phyloP scores from a whole-genome alignment of 768 basidiomycete genomes.

The Suillus sp. region DNA sequence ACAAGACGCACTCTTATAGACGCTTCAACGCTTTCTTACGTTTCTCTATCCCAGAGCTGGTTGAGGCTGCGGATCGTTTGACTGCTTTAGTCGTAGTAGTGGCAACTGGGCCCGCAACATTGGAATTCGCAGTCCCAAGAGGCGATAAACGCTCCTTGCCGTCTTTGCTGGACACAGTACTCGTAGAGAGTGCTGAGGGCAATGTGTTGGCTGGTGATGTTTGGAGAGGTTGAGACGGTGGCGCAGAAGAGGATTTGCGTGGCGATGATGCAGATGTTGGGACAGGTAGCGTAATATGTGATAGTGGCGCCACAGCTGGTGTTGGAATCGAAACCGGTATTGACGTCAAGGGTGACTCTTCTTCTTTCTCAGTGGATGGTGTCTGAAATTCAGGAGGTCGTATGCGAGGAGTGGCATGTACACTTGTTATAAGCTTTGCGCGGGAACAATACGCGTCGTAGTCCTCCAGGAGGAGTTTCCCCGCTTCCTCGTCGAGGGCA shows the following conservation, averaged over 20 bases:
- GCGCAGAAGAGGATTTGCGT: slow-evolving; percentile 47
- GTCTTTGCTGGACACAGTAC: slow-evolving; percentile 32
- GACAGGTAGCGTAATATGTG: slow-evolving; percentile 31
- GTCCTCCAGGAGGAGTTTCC: slow-evolving; percentile 86
- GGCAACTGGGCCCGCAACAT: slow-evolving; percentile 47
- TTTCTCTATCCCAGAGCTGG: slow-evolving; percentile 68
- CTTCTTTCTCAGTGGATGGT: slow-evolving; percentile 35
- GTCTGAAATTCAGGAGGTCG: slow-evolving; percentile 72
- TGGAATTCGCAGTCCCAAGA: slow-evolving; percentile 70
- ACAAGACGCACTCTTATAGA: slow-evolving; percentile 42
- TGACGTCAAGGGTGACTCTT: slow-evolving; percentile 17
- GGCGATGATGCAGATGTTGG: slow-evolving; percentile 42
- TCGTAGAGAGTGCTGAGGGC: slow-evolving; percentile 40
- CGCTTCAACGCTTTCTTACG: slow-evolving; percentile 88
- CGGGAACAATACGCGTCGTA: slow-evolving; percentile 87
- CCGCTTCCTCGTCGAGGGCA: slow-evolving; percentile 94
- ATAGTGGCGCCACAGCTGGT: slow-evolving; percentile 22
- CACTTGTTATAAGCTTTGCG: slow-evolving; percentile 85
- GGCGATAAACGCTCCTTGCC: slow-evolving; percentile 69
- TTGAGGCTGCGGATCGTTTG: slow-evolving; percentile 63
- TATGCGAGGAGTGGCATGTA: slow-evolving; percentile 84
- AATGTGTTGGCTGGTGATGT: slow-evolving; percentile 43
- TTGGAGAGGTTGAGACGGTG: slow-evolving; percentile 41
- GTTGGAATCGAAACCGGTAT: slow-evolving; percentile 18
- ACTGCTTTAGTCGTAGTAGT: slow-evolving; percentile 57